A percentile compares a stretch with the other conserved stretches of the same genome.
These are phyloP conservation scores for Paratinospora sagittata DNA, from an alignment of 164 flowering plant genomes.

Conservation along the genomic window DNA sequence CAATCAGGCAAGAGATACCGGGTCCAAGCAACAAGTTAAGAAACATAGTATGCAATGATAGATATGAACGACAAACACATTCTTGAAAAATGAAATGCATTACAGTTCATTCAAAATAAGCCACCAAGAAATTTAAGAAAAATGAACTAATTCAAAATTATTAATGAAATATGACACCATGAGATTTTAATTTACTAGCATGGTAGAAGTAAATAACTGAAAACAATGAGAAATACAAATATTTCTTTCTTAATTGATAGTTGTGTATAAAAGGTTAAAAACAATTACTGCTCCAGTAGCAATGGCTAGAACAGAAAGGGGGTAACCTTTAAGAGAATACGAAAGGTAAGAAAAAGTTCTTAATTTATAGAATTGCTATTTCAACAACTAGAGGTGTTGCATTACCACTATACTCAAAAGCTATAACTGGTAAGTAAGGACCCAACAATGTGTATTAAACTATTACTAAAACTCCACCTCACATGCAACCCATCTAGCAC, in stretches of 20 bases:
- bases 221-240: background rate
- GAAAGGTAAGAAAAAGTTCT: background rate
- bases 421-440: too few species aligned
- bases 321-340: background rate
- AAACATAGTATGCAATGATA: background rate
- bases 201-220: background rate
- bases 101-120: background rate
- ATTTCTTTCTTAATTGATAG: too few species aligned
- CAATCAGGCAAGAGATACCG: background rate
- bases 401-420: too few species aligned
- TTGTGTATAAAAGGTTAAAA: background rate
- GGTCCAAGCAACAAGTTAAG: background rate
- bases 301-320: background rate
- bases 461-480: too few species aligned
- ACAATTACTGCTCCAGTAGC: background rate
- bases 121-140: background rate
- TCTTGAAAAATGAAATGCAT: background rate
- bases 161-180: background rate
- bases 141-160: background rate
- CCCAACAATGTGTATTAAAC: too few species aligned
- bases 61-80: background rate
- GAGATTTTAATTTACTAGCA: background rate
- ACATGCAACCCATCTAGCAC: too few species aligned
- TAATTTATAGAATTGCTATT: background rate
- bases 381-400: too few species aligned